Evolutionary conservation across 352 stramenopile genomes (phyloP), one percentile per base, ranked within the genome.

Genomic region (Pythium apleroticum): DNA sequence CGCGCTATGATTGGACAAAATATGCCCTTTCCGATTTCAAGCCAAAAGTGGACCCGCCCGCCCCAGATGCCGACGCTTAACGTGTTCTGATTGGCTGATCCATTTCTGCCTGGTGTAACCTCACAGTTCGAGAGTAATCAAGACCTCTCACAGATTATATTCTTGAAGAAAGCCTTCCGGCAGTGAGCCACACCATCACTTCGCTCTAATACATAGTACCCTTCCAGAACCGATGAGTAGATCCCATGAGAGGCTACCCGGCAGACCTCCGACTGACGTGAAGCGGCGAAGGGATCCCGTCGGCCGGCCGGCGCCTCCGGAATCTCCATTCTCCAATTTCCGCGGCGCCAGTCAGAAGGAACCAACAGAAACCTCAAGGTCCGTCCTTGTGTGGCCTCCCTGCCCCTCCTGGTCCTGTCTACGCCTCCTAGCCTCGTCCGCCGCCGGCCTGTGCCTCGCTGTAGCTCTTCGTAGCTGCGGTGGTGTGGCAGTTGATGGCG

Each of bases 291-390:
- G 54, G 35, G 35, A 52, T 50, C 39, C 15, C 37, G 25, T 46
- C 30, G 10, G 56, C 56, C 43, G 39, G 39, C 50, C 3, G 25
- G 30, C 25, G 28, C 22, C 25, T 25, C 28, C 15, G 30, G 45
- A 62, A 66, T 55, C 60, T 67, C 45, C 65, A 72, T 59, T 72
- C 65, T 67, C 59, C 58, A 72, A 72, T 72, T 67, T 72, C 58
- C 58, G 31, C 53, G 43, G 65, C 65, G 35, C 58, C 65, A 72
- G 65, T 67, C 65, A 67, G 41, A 57, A 68, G 61, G 37, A 71
- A 71, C 57, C 50, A 52, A 37, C 30, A 65, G 53, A 64, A 52
- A 48, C 50, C 31, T 30, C 57, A 27, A 67, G 45, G 65, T 66
- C 27, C 12, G 63, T 45, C 28, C 20, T 39, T 41, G n/a, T n/a